Conservation (phyloP, 2,329 filamentous ascomycete genomes). For the Coniosporium tulheliwenetii region DNA sequence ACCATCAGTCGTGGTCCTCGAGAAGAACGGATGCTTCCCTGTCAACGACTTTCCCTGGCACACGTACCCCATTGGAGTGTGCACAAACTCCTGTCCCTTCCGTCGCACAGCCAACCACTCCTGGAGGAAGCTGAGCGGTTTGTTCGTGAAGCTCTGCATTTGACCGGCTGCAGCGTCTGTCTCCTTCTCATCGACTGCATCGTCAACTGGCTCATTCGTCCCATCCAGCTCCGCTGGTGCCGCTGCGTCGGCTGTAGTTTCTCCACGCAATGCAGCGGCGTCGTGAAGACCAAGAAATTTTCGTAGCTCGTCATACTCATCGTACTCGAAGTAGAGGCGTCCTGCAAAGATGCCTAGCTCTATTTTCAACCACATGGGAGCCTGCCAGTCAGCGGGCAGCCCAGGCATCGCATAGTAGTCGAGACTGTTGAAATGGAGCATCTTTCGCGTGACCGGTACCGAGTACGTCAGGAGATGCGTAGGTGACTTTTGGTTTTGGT, state of each 20-base stretch:
- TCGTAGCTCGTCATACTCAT: constrained; percentile 22
- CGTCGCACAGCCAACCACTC: constrained; percentile 42
- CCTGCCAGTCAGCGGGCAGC: constrained; percentile 21
- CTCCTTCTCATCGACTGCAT: background rate
- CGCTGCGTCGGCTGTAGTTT: background rate
- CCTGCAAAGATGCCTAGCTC: constrained; percentile 47
- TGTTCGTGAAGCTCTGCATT: constrained; percentile 11
- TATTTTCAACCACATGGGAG: constrained; percentile 38
- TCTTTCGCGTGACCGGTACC: constrained; percentile 42
- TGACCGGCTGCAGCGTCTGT: background rate
- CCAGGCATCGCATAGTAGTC: constrained; percentile 36
- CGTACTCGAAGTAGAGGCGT: constrained; percentile 41
- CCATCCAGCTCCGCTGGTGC: constrained; percentile 1
- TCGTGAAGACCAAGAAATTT: constrained; percentile 11
- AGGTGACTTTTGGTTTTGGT: background rate
- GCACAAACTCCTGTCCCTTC: constrained; percentile 39
- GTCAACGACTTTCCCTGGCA: constrained; percentile 35
- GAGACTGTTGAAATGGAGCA: constrained; percentile 43
- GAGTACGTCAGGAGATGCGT: constrained; percentile 41
- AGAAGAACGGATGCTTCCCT: constrained; percentile 40
- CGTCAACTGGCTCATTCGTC: constrained; percentile 9
- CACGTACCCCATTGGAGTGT: constrained; percentile 45
- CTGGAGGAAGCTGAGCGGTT: constrained; percentile 32
- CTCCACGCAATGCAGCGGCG: background rate
- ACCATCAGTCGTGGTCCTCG: constrained; percentile 9